phyloP scores from a whole-genome alignment of 2,329 filamentous ascomycete species.

The Grosmannia penicillata region DNA sequence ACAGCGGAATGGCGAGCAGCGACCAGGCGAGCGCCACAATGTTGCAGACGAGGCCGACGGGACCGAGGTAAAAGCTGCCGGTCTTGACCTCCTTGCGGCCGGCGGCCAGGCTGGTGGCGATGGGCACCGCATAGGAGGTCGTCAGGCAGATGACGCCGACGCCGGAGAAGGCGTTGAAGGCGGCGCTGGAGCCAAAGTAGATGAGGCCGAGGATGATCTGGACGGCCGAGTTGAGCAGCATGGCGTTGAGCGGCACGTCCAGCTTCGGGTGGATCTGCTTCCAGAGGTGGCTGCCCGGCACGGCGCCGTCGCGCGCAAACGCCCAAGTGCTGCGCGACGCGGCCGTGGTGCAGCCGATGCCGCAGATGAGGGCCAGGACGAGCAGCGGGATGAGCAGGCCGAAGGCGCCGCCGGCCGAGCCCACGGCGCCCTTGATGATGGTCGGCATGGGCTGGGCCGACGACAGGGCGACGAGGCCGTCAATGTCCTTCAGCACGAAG shows the following conservation, averaged over 20 bases:
- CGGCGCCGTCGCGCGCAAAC: conserved; percentile 22
- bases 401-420: conserved; percentile 45
- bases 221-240: conserved; percentile 17
- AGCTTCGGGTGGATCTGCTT: conserved; percentile 19
- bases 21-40: conserved; percentile 15
- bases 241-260: conserved; percentile 18
- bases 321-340: conserved; percentile 11
- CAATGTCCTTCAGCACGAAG: conserved; percentile 53
- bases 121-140: conserved; percentile 27
- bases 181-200: conserved; percentile 26
- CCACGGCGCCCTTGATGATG: conserved; percentile 49
- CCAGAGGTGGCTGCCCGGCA: conserved; percentile 22
- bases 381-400: conserved; percentile 43
- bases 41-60: conserved; percentile 1
- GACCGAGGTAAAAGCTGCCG: conserved; percentile 3
- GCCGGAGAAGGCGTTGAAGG: conserved; percentile 25
- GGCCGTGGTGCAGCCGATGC: conserved; percentile 17
- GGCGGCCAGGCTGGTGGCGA: conserved; percentile 1
- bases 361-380: conserved; percentile 26
- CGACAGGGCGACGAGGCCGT: conserved; percentile 33
- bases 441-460: conserved; percentile 48
- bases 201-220: conserved; percentile 24
- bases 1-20: too few species aligned
- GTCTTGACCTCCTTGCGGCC: conserved; percentile 1
- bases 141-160: conserved; percentile 27